A percentile compares a stretch with the other conserved stretches of the same genome.
phyloP scores from a whole-genome alignment of 768 basidiomycete species.

The Calocera cornea region DNA sequence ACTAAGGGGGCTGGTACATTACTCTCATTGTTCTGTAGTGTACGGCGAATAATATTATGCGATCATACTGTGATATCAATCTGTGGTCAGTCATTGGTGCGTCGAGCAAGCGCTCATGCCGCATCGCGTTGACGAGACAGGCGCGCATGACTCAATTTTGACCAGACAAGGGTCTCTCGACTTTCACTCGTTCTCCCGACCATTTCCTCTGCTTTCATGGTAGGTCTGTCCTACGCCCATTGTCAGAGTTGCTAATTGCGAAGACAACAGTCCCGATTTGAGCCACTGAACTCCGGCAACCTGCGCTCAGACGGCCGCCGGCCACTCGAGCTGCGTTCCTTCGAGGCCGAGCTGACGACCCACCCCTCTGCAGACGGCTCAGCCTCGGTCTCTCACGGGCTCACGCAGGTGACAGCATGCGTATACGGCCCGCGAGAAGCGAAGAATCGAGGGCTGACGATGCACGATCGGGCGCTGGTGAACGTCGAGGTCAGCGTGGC shows the following conservation, averaged over 20 bases:
- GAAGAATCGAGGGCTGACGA: conserved; percentile 59
- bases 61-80: neutral
- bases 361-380: conserved; percentile 70
- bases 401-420: conserved; percentile 75
- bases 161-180: no score
- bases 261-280: conserved; percentile 13
- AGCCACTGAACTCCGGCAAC: conserved; percentile 16
- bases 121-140: no score
- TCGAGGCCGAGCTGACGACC: conserved; percentile 62
- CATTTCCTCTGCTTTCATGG: neutral
- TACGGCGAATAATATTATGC: neutral
- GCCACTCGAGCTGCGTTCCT: conserved; percentile 80
- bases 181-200: neutral
- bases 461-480: conserved; percentile 78
- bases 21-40: neutral
- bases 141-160: no score
- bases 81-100: no score
- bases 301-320: conserved; percentile 85
- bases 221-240: neutral
- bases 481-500: conserved; percentile 81
- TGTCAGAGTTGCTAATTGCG: neutral
- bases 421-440: conserved; percentile 91
- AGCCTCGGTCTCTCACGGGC: conserved; percentile 70
- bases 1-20: neutral
- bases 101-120: no score